Evolutionary conservation across 768 basidiomycete genomes (phyloP), one percentile per base, ranked within the genome.

Genomic region (Cyclocybe cylindracea): DNA sequence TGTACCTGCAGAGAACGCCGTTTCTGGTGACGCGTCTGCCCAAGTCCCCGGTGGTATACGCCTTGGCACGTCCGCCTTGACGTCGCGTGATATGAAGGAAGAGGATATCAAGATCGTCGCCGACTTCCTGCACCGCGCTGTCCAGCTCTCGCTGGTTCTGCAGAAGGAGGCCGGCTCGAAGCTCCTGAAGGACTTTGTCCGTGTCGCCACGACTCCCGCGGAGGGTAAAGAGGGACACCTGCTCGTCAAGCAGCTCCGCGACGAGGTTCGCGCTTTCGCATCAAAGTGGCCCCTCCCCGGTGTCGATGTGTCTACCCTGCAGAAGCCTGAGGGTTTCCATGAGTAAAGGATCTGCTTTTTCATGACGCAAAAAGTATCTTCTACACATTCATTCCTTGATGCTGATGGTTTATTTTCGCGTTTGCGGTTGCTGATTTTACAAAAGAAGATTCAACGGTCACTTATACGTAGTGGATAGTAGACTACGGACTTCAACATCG

Each of bases 41-140:
- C 91, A 94, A 69, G 90, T 89, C 1, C 96, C 96, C 41, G 97
- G 96, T 61, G 97, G 97, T 59, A 95, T 99, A 66, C 93, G 97
- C 58, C 84, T 99, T 59, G 97, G 97, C 54, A 93, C 93, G 33
- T 86, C 94, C 18, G 94, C 96, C 9, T 71, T 99, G 35, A 98
- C 97, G 4, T 97, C 94, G 44, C 92, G 96, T 60, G 79, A 95
- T 73, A 94, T 99, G 94, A 72, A 71, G 47, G 92, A 96, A 70
- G 79, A 74, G 16, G 94, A 98, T 69, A 84, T 97, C 71, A 87
- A 89, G 68, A 67, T 82, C 51, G 94, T 98, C 48, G 97, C 87
- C 36, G 81, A 79, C 51, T 94, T 98, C 83, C 78, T 99, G 49
- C 93, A 98, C 78, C 94, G 95, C 44, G 84, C 92, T 31, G 89